Base-by-base conservation (phyloP, 495 filamentous ascomycete species). In the Sordaria brevicollis region DNA sequence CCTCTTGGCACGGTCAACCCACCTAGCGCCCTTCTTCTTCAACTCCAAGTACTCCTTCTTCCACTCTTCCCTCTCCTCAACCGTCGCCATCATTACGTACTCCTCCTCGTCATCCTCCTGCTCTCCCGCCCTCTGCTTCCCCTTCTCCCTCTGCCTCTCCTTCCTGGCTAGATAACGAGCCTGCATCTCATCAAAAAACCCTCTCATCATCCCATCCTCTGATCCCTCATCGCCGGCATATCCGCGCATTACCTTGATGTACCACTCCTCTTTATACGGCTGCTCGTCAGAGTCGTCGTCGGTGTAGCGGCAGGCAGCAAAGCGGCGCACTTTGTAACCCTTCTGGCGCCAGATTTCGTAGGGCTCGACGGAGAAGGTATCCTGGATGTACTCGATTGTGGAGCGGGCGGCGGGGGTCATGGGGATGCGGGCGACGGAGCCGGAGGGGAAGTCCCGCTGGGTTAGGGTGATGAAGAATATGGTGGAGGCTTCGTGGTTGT, bases 11-110 rank as follows among this genome's bases (percentile, higher is more conserved):
- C n/a, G n/a, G n/a, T n/a, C n/a, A n/a, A n/a, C n/a, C n/a, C n/a
- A n/a, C n/a, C n/a, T n/a, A n/a, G n/a, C n/a, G n/a, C n/a, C n/a
- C n/a, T n/a, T n/a, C n/a, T n/a, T n/a, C n/a, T n/a, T n/a, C n/a
- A n/a, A n/a, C n/a, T n/a, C n/a, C n/a, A n/a, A n/a, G n/a, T n/a
- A n/a, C n/a, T n/a, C n/a, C n/a, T n/a, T n/a, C n/a, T 62, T 62
- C 49, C 49, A 62, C 2, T 25, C 11, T 13, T 17, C 2, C 25
- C 49, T 15, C 9, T 62, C 49, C 5, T 62, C 25, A 5, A 31
- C 0, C 0, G 0, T 31, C 0, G 49, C 13, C 25, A 31, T 62
- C 0, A 15, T 62, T 4, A 0, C 7, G 1, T 36, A 0, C 7
- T 0, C 35, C 3, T 36, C 7, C 35, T 9, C 35, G 11, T 36